phyloP scores from a whole-genome alignment of 2,329 filamentous ascomycete species.

The Cytospora piceae region DNA sequence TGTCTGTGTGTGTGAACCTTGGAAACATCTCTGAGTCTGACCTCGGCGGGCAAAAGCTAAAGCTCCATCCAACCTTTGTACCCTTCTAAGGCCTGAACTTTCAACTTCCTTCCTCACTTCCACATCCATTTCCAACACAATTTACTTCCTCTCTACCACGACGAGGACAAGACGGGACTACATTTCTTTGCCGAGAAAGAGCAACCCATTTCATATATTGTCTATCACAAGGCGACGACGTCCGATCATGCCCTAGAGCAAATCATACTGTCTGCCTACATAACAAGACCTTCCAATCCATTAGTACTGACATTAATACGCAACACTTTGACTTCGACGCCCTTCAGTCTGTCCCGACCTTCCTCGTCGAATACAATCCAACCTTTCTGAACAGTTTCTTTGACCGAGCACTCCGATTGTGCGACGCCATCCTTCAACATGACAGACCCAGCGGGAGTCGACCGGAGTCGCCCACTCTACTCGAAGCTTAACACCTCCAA shows the following conservation, averaged over 20 bases:
- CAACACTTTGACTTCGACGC: neutral
- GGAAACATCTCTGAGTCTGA: neutral
- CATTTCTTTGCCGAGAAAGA: neutral
- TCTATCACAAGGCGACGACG: neutral
- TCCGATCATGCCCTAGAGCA: neutral
- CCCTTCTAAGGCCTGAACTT: no score
- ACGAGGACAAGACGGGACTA: neutral
- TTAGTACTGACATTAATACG: neutral
- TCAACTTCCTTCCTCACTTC: neutral
- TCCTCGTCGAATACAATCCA: neutral
- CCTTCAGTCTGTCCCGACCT: neutral
- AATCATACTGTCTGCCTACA: neutral
- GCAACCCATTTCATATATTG: neutral
- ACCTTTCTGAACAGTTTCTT: slow-evolving; percentile 11
- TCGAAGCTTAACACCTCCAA: slow-evolving; percentile 48
- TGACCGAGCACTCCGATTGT: slow-evolving; percentile 4
- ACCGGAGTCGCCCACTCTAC: slow-evolving; percentile 51
- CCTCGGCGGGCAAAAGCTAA: slow-evolving; percentile 13
- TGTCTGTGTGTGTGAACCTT: neutral
- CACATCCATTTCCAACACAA: neutral
- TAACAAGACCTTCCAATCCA: neutral
- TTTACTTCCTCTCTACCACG: neutral
- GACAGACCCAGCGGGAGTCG: slow-evolving; percentile 42
- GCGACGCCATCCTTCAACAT: slow-evolving; percentile 25
- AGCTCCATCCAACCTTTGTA: neutral